Evolutionary conservation across 2,329 filamentous ascomycete genomes (phyloP), one percentile per base, ranked within the genome.

Genomic region (Stachybotrys echinatus): DNA sequence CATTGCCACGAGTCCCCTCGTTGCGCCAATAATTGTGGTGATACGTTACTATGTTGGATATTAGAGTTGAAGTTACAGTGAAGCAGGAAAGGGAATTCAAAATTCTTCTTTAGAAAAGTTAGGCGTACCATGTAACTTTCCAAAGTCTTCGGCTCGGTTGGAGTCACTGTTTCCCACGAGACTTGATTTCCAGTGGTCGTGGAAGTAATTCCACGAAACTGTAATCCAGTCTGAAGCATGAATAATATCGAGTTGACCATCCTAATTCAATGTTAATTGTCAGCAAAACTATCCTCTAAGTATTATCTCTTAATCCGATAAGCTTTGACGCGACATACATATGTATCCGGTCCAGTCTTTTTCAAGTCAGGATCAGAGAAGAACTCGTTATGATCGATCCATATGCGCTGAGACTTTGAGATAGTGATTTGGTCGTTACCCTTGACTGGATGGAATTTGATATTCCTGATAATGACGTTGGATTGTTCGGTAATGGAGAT

Each of bases 21-120:
- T 74, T 71, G 19, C 59, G 56, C 72, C 71, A 76, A 59, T 73
- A 64, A 62, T 78, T 78, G 58, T 78, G 73, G 56, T 76, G 74
- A 52, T 76, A 77, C 0, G 72, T 75, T 47, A 78, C 57, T 45
- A 23, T 22, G 21, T 23, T 3, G 7, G 21, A 10, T 6, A n/a
- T 45, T 17, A 45, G 42, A 31, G 6, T 23, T 12, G n/a, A 23
- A 23, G 21, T 45, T 23, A 23, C 42, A 19, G 23, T 23, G n/a
- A 20, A n/a, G 17, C 6, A 40, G 31, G 38, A 40, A n/a, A n/a
- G 6, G 27, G 21, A 22, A 17, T 23, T 23, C 4, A 17, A 23
- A 18, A 23, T 23, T 23, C n/a, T 22, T 23, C 23, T 12, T n/a
- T 7, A 12, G 23, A 23, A 23, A 14, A 7, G 14, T 18, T 22